Base-by-base conservation (phyloP, 2,329 filamentous ascomycete genomes). In the Microdochium trichocladiopsis region DNA sequence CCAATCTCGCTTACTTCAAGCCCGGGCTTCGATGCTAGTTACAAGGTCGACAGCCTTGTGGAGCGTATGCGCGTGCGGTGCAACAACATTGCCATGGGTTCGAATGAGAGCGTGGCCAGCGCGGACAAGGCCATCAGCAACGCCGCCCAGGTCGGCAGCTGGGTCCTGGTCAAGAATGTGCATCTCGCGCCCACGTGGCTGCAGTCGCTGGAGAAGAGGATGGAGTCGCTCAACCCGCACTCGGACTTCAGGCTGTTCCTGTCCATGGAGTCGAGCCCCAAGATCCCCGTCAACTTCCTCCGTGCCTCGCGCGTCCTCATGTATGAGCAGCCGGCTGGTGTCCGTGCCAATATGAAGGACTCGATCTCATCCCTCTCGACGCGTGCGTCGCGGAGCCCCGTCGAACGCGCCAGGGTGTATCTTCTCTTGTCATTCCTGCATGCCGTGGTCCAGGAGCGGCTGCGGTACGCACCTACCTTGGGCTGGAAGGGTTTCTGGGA, bases 401-500 rank as follows among this genome's bases (percentile, higher is more conserved):
- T 96, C 10, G 94, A 99, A 72, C 89, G 94, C 66, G 85, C 87
- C 22, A 84, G 95, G 57, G 74, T 99, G 50, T 97, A 99, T 65
- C 78, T 99, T 48, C 76, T 99, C 49, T 79, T 99, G 36, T 94
- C 88, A 2, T 97, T 99, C 80, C 68, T 99, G 61, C 94, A 99
- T 66, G 95, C 94, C 6, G 92, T 99, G 36, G 85, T 96, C 11
- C 94, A 99, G 69, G 94, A 99, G 70, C 81, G 95, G 61, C 76
- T 99, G 56, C 87, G 94, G 56, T 99, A 99, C 68, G 92, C 93
- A 23, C 95, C 94, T 1, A 93, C 81, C 53, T 76, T 99, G 52
- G 94, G 94, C 55, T 99, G 94, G 94, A 96, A 95, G 75, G 90
- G 91, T 51, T 96, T 96, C 79, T 99, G 95, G 94, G 95, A 99